phyloP scores from a whole-genome alignment of 257 asterid genomes.

The Solanum dulcamara region DNA sequence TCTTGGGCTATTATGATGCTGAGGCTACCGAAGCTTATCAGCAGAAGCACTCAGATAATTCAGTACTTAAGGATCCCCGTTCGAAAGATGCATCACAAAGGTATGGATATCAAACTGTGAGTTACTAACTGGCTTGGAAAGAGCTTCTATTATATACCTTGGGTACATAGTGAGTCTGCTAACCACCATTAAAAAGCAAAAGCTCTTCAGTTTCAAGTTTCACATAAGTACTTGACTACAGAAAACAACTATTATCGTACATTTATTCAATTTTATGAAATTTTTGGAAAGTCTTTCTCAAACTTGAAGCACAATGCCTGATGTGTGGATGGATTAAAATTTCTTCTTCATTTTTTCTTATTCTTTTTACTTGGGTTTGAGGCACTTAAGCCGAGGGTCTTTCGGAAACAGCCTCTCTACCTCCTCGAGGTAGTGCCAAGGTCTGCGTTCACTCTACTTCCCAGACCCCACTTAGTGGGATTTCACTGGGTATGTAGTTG shows the following conservation, averaged over 20 bases:
- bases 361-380: no score
- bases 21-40: slow-evolving; percentile 76
- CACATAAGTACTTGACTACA: neutral
- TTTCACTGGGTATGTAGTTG: no score
- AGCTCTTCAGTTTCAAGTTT: neutral
- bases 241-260: neutral
- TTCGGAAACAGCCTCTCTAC: no score
- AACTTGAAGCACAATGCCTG: neutral
- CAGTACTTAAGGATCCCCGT: slow-evolving; percentile 89
- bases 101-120: slow-evolving; percentile 22
- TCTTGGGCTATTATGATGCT: slow-evolving; percentile 76
- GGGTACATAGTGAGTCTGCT: neutral
- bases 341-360: neutral
- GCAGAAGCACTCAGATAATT: slow-evolving; percentile 66
- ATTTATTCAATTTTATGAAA: neutral
- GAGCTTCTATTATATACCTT: neutral
- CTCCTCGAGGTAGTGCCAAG: no score
- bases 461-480: no score
- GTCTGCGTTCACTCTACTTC: no score
- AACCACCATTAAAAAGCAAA: neutral
- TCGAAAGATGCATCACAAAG: slow-evolving; percentile 99
- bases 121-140: neutral
- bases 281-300: neutral
- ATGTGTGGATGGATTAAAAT: neutral
- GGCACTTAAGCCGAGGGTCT: no score